phyloP scores from a whole-genome alignment of 352 stramenopile species.

The Globisporangium nunn region DNA sequence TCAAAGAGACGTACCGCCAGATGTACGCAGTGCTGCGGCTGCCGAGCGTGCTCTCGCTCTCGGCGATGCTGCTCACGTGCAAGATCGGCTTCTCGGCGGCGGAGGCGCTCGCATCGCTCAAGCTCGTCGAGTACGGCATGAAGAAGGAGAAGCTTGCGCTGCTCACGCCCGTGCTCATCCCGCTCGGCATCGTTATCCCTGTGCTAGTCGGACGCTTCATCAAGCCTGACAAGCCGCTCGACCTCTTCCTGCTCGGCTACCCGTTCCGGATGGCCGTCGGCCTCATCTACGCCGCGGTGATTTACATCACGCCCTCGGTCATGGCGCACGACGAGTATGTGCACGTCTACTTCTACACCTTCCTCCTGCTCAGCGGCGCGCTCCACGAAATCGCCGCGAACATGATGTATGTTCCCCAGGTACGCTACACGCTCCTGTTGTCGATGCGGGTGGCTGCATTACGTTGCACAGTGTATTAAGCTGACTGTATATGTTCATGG shows the following conservation, averaged over 20 bases:
- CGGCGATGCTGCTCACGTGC: slow-evolving; percentile 86
- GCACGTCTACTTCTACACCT: slow-evolving; percentile 73
- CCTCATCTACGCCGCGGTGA: slow-evolving; percentile 72
- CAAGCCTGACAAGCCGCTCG: slow-evolving; percentile 56
- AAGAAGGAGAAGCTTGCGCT: slow-evolving; percentile 91
- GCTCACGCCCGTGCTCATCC: slow-evolving; percentile 82
- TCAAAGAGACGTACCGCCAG: slow-evolving; percentile 88
- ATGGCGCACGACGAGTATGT: slow-evolving; percentile 73
- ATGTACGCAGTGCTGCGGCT: slow-evolving; percentile 85
- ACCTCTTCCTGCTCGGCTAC: slow-evolving; percentile 79
- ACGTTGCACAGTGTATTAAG: no score
- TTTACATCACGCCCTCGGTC: slow-evolving; percentile 73
- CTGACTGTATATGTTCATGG: background rate
- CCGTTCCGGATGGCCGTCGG: slow-evolving; percentile 79
- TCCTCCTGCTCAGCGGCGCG: slow-evolving; percentile 61
- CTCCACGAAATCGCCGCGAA: slow-evolving; percentile 83
- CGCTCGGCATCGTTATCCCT: slow-evolving; percentile 84
- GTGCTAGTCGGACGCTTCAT: slow-evolving; percentile 75
- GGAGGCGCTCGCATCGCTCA: slow-evolving; percentile 89
- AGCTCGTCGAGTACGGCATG: slow-evolving; percentile 88
- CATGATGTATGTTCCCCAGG: slow-evolving; percentile 89
- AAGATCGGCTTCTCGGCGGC: slow-evolving; percentile 90
- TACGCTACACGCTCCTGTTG: slow-evolving; percentile 11
- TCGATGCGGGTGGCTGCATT: no score
- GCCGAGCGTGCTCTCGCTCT: slow-evolving; percentile 79